Evolutionary conservation across 805 yeast species (phyloP).

Genomic region (Cyberlindnera galapagoensis): DNA sequence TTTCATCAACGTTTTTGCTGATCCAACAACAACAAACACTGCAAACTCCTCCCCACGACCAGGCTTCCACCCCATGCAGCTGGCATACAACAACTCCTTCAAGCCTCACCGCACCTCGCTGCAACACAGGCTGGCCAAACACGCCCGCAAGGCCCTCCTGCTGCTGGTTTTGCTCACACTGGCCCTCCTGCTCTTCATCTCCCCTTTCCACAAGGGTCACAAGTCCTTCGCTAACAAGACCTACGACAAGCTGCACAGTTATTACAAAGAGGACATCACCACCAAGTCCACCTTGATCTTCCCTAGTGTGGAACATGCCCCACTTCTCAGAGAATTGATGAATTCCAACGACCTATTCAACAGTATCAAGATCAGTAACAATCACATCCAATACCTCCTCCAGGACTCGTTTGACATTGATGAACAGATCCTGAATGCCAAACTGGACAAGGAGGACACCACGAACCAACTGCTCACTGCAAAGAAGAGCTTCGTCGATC

Average conservation of each 20-base stretch:
- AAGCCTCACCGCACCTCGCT: constrained; percentile 19
- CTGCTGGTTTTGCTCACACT: constrained; percentile 3
- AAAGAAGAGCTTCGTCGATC: constrained; percentile 54
- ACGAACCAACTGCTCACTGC: constrained; percentile 35
- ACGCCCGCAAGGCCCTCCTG: constrained; percentile 11
- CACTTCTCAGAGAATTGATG: constrained; percentile 50
- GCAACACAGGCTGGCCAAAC: constrained; percentile 7
- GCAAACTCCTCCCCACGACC: too few species aligned
- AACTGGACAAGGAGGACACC: constrained; percentile 26
- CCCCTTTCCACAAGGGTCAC: constrained; percentile 1
- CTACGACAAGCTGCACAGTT: constrained; percentile 35
- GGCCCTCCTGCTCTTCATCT: constrained; percentile 6
- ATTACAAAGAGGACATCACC: constrained; percentile 37
- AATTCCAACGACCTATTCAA: constrained; percentile 46
- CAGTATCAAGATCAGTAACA: constrained; percentile 40
- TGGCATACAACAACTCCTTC: constrained; percentile 23
- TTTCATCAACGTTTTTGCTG: too few species aligned
- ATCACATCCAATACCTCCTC: constrained; percentile 27
- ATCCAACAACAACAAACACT: too few species aligned
- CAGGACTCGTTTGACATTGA: constrained; percentile 32
- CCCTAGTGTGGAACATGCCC: constrained; percentile 73
- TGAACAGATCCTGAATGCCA: constrained; percentile 32
- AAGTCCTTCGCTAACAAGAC: constrained; percentile 3
- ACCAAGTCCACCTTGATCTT: constrained; percentile 51
- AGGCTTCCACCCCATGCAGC: constrained; percentile 23